Evolutionary conservation across 176 grass and related monocot species (phyloP).

Genomic region (Oryza australiensis): DNA sequence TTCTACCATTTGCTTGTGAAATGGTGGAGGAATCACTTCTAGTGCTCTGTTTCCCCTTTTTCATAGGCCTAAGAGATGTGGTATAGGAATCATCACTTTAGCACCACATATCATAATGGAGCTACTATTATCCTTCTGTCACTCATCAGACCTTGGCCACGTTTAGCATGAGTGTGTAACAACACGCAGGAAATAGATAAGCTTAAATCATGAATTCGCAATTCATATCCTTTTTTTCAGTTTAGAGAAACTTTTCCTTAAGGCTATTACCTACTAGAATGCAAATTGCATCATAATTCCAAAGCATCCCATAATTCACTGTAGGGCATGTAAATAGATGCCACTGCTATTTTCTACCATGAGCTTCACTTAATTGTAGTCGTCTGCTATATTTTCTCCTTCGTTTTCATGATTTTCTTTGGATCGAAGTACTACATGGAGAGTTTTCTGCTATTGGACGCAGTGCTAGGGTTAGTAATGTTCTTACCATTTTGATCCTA

Average conservation of each 20-base stretch:
- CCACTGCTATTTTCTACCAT: background rate
- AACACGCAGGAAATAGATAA: background rate
- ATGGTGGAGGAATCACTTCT: slow-evolving; percentile 34
- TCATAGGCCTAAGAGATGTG: background rate
- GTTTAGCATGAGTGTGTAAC: slow-evolving; percentile 5
- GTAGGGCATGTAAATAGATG: background rate
- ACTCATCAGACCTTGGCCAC: slow-evolving; percentile 20
- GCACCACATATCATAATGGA: slow-evolving; percentile 1
- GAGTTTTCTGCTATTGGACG: background rate
- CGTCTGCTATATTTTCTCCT: background rate
- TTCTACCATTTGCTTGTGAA: slow-evolving; percentile 38
- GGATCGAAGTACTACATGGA: background rate
- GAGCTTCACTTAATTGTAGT: background rate
- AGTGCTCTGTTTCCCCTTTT: slow-evolving; percentile 4
- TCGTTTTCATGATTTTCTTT: slow-evolving; percentile 12
- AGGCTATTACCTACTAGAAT: background rate
- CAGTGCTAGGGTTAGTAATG: background rate
- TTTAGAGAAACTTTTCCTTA: slow-evolving; percentile 21
- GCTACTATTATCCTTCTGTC: background rate
- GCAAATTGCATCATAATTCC: background rate
- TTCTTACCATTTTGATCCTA: background rate
- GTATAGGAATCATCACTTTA: slow-evolving; percentile 35
- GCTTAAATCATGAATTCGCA: slow-evolving; percentile 18
- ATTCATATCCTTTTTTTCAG: slow-evolving; percentile 26
- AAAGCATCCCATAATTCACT: slow-evolving; percentile 15